A percentile compares a stretch with the other conserved stretches of the same genome.
Evolutionary conservation across 805 yeast genomes (phyloP).

Genomic region (Metschnikowia similis): DNA sequence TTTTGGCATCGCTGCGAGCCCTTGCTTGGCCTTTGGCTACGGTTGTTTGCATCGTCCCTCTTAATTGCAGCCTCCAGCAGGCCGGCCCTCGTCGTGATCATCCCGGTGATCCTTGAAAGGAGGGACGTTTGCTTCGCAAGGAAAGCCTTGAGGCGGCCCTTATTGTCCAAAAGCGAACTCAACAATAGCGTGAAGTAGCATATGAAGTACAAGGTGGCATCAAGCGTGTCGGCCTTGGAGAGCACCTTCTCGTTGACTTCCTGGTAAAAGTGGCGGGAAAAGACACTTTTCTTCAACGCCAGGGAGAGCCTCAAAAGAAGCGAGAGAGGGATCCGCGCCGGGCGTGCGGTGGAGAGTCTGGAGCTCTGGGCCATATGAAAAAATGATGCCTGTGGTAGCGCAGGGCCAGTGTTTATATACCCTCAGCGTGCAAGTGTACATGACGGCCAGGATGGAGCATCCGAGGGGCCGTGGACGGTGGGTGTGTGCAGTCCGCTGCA

Average conservation of each 20-base stretch:
- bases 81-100: not conserved
- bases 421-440: slow-evolving; percentile 2
- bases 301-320: slow-evolving; percentile 25
- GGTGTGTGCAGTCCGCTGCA: not conserved
- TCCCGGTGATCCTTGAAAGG: slow-evolving; percentile 15
- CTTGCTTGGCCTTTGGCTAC: no score
- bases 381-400: not conserved
- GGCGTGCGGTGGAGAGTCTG: not conserved
- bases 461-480: slow-evolving; percentile 4
- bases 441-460: not conserved
- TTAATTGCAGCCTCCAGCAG: not conserved
- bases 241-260: slow-evolving; percentile 39
- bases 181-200: slow-evolving; percentile 40
- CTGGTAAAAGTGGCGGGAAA: slow-evolving; percentile 37
- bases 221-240: slow-evolving; percentile 30
- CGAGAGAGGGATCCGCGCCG: slow-evolving; percentile 17
- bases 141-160: slow-evolving; percentile 28
- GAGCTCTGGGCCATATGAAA: no score
- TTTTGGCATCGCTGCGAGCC: no score
- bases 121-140: slow-evolving; percentile 24
- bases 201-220: slow-evolving; percentile 37
- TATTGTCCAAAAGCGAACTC: slow-evolving; percentile 36
- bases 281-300: slow-evolving; percentile 28
- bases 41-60: not conserved
- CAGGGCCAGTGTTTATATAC: not conserved